Conservation (phyloP, 805 yeast genomes). For the Lipomyces yamanashiensis region DNA sequence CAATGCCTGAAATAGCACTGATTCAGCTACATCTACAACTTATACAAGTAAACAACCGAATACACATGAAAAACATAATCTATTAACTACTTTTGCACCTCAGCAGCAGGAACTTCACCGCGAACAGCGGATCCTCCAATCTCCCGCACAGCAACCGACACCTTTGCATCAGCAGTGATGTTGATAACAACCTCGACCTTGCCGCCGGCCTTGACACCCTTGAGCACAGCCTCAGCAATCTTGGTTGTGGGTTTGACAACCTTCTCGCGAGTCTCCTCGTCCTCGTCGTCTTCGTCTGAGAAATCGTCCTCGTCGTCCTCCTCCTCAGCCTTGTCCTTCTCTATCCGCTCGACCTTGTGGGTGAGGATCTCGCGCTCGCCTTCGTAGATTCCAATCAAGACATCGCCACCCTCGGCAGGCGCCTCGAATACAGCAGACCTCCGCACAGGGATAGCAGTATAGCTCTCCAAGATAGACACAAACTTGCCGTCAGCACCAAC, state of each 20-base stretch:
- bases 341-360: conserved; percentile 69
- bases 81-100: conserved; percentile 10
- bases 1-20: background rate
- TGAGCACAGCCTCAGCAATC: conserved; percentile 77
- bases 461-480: conserved; percentile 72
- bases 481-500: conserved; percentile 67
- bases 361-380: conserved; percentile 84
- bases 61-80: background rate
- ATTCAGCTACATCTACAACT: too few relatives aligned
- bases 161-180: conserved; percentile 66
- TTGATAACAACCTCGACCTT: conserved; percentile 68
- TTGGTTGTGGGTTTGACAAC: conserved; percentile 71
- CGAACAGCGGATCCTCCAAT: conserved; percentile 36
- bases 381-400: conserved; percentile 75
- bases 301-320: conserved; percentile 52
- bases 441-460: conserved; percentile 90
- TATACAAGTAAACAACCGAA: too few relatives aligned
- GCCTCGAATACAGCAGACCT: conserved; percentile 68
- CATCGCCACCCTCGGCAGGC: conserved; percentile 62
- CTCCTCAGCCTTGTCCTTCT: conserved; percentile 59
- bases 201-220: conserved; percentile 66
- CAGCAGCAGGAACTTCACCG: conserved; percentile 23
- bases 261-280: conserved; percentile 85
- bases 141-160: conserved; percentile 61
- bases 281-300: conserved; percentile 56